Percentiles rank a stretch among this genome's conserved stretches.
Evolutionary conservation across 2,329 filamentous ascomycete species (phyloP).

Genomic region (Colletotrichum sp.): DNA sequence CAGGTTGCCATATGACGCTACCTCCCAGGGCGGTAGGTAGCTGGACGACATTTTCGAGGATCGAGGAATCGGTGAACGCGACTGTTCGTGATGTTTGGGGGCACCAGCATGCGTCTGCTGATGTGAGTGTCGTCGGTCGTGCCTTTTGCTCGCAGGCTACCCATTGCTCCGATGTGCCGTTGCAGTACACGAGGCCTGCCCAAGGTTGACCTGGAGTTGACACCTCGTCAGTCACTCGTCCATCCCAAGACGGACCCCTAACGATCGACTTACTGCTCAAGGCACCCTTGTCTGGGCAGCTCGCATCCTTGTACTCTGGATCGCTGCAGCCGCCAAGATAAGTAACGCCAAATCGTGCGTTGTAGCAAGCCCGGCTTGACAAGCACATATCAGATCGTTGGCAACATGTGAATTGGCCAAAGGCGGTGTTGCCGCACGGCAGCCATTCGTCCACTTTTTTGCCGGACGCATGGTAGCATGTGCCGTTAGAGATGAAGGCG

Average conservation of each 20-base stretch:
- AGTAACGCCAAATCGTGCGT: constrained; percentile 31
- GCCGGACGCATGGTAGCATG: constrained; percentile 30
- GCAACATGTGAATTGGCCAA: constrained; percentile 36
- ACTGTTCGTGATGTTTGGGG: constrained; percentile 31
- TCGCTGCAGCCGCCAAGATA: constrained; percentile 44
- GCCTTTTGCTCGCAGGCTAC: constrained; percentile 33
- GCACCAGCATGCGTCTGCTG: constrained; percentile 33
- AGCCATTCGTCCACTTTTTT: constrained; percentile 26
- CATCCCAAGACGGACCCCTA: not conserved
- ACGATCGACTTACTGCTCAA: constrained; percentile 3
- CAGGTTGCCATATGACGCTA: constrained; percentile 30
- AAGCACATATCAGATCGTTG: constrained; percentile 36
- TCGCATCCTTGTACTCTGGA: constrained; percentile 29
- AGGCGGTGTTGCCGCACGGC: constrained; percentile 36
- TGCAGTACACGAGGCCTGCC: constrained; percentile 39
- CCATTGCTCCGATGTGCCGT: constrained; percentile 35
- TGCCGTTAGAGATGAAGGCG: constrained; percentile 36
- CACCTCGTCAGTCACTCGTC: not conserved
- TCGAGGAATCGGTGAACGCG: constrained; percentile 25
- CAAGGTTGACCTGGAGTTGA: constrained; percentile 28
- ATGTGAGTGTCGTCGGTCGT: constrained; percentile 23
- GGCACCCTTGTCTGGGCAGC: constrained; percentile 37
- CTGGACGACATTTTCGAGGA: constrained; percentile 29
- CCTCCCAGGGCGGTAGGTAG: constrained; percentile 29
- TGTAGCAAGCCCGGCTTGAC: constrained; percentile 30